A percentile compares a stretch with the other conserved stretches of the same genome.
Evolutionary conservation across 108 stramenopile species (phyloP).

Genomic region (Pseudonitzschia pungens): DNA sequence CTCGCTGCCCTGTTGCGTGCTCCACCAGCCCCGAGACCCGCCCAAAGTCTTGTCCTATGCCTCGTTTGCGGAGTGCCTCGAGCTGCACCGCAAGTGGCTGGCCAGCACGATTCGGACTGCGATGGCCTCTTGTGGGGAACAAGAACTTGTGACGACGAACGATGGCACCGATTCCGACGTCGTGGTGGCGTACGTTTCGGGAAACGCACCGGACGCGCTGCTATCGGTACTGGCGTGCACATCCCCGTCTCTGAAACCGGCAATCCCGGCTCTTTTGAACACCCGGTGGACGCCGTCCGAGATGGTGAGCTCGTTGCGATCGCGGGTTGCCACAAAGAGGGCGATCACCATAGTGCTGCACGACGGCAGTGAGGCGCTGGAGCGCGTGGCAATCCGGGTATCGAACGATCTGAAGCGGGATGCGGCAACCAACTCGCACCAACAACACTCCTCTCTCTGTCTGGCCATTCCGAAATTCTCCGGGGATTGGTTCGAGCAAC

Average conservation of each 20-base stretch:
- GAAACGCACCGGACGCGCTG: conserved; percentile 62
- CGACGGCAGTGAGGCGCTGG: background rate
- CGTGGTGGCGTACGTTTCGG: conserved; percentile 41
- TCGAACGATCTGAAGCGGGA: background rate
- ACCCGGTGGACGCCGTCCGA: conserved; percentile 72
- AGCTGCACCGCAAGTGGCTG: conserved; percentile 21
- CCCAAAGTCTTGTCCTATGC: conserved; percentile 12
- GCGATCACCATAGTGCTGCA: conserved; percentile 16
- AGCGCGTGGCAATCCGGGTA: background rate
- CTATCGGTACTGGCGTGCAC: conserved; percentile 50
- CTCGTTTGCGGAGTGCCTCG: conserved; percentile 14
- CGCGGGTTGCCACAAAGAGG: background rate
- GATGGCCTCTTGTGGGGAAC: background rate
- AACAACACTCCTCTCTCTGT: background rate
- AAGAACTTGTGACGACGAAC: conserved; percentile 1
- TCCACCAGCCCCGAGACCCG: background rate
- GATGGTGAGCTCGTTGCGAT: conserved; percentile 51
- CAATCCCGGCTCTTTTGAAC: conserved; percentile 64
- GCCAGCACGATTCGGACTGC: background rate
- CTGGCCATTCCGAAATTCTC: conserved; percentile 1
- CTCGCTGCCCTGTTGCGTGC: conserved; percentile 1
- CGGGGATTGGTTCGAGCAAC: background rate
- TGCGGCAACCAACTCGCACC: background rate
- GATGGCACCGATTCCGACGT: background rate
- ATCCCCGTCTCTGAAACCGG: background rate